Evolutionary conservation across 768 basidiomycete species (phyloP), one percentile per base, ranked within the genome.

Genomic region (Holtermannia corniformis): DNA sequence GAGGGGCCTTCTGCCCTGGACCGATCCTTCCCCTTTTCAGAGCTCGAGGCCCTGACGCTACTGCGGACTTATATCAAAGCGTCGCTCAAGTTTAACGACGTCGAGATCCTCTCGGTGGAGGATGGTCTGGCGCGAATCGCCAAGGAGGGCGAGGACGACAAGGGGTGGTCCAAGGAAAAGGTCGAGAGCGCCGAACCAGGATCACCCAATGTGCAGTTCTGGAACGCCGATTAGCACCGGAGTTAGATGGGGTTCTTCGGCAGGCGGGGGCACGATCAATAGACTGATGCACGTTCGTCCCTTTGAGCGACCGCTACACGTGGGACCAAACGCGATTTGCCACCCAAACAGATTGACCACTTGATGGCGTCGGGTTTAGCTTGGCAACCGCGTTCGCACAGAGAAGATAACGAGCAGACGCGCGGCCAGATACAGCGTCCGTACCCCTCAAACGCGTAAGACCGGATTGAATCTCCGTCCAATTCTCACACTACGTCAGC

Each of bases 151-250:
- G 60, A 78, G 56, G 75, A 74, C 41, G 75, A 78, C 51, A 72
- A 74, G 1, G 84, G 84, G 0, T 87, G 81, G 70, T 81, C 79
- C 14, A 78, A 78, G 63, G 75, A 67, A 52, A 83, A 88, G 60
- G 82, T 91, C 42, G 89, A 90, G 52, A 75, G 75, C n/a, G 86
- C 88, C 11, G 89, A 92, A 74, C 92, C 92, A 27, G 89, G 86
- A 10, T 78, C 75, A 28, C 91, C 91, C 44, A 84, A 83, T 3
- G 86, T 91, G 63, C 85, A 90, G 65, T 93, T 90, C 72, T 81
- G 82, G 68, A 95, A 93, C 47, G 50, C 62, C 16, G 60, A 58
- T 49, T 47, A n/a, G 24, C n/a, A 49, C 19, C 5, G 24, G 28
- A n/a, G 5, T 49, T 28, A 7, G 32, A 7, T 37, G 32, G 10